These are phyloP conservation scores for Prunella vulgaris DNA, from an alignment of 257 asterid genomes.

Conservation along the genomic window DNA sequence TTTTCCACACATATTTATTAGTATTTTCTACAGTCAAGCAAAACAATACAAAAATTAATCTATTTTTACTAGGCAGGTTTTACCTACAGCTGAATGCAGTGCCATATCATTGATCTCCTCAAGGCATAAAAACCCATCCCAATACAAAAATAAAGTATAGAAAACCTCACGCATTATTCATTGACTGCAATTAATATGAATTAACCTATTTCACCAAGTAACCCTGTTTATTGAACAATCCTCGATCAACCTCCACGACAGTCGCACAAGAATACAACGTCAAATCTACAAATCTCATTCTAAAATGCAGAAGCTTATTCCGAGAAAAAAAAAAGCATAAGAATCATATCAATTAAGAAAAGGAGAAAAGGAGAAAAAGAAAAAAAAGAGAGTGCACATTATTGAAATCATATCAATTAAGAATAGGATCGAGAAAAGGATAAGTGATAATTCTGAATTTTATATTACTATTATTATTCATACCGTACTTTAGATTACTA, in stretches of 20 bases:
- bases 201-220: slow-evolving; percentile 2
- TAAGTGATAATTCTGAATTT: no score
- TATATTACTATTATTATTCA: no score
- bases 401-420: no score
- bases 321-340: no score
- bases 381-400: neutral
- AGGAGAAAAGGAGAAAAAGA: no score
- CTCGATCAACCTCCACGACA: neutral
- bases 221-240: neutral
- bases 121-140: neutral
- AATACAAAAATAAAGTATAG: neutral
- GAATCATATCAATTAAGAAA: slow-evolving; percentile 2
- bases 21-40: neutral
- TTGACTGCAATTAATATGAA: neutral
- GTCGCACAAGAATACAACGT: neutral
- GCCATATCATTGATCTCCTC: neutral
- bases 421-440: no score
- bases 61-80: neutral
- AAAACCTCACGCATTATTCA: neutral
- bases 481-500: no score
- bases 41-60: neutral
- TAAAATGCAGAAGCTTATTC: slow-evolving; percentile 3
- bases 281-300: slow-evolving; percentile 10
- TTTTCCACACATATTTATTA: neutral
- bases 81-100: neutral